Evolutionary conservation across 2,329 filamentous ascomycete genomes (phyloP).

Genomic region (Colletotrichum theobromicola): DNA sequence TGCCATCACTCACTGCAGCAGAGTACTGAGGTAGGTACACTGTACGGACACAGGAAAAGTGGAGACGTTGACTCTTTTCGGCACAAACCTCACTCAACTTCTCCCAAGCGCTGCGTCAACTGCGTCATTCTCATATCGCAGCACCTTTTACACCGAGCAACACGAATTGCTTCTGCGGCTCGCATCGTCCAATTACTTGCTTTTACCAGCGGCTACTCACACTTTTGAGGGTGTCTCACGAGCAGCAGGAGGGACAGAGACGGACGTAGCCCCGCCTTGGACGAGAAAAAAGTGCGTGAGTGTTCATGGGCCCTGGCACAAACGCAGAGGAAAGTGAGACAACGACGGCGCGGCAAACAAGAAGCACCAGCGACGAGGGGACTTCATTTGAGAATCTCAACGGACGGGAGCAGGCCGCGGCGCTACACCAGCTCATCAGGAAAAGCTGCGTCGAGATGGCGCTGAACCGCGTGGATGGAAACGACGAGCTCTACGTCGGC

Average conservation of each 20-base stretch:
- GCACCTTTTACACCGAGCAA: neutral
- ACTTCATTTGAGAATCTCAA: neutral
- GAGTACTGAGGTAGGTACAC: neutral
- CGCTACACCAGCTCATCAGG: constrained; percentile 23
- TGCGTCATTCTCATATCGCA: neutral
- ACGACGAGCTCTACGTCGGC: constrained; percentile 45
- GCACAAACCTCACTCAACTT: neutral
- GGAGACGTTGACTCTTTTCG: neutral
- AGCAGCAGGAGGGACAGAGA: neutral
- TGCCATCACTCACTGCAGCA: neutral
- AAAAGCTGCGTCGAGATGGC: constrained; percentile 43
- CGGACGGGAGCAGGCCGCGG: neutral
- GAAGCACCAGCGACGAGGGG: neutral
- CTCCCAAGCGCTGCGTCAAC: neutral
- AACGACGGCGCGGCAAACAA: neutral
- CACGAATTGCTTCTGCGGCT: neutral
- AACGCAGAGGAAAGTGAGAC: neutral
- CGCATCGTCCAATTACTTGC: neutral
- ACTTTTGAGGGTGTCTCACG: neutral
- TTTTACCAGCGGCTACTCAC: neutral
- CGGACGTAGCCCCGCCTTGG: neutral
- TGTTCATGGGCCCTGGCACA: neutral
- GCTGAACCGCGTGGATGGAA: constrained; percentile 45
- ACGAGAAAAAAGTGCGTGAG: neutral
- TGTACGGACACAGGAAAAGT: neutral